phyloP scores from a whole-genome alignment of 2,329 filamentous ascomycete genomes.

The Pezicula radicicola region DNA sequence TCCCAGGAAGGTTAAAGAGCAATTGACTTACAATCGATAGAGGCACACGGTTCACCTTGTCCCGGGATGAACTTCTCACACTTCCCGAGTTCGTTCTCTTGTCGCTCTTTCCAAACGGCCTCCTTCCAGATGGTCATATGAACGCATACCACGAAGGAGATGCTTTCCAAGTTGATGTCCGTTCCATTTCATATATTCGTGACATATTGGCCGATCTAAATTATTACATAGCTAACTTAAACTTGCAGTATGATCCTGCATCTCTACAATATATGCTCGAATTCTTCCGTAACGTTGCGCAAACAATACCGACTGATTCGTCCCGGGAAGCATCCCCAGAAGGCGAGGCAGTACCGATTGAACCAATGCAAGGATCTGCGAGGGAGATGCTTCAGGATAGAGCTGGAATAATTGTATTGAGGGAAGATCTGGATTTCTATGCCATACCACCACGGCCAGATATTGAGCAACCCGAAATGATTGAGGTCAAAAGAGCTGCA shows the following conservation, averaged over 20 bases:
- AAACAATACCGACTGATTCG: conserved; percentile 81
- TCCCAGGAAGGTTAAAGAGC: neutral
- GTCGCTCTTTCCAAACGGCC: conserved; percentile 97
- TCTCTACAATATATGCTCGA: conserved; percentile 99
- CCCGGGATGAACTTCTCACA: conserved; percentile 90
- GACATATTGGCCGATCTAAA: conserved; percentile 33
- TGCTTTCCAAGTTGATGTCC: conserved; percentile 94
- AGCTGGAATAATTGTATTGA: conserved; percentile 93
- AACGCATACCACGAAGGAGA: conserved; percentile 90
- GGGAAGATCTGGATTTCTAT: conserved; percentile 97
- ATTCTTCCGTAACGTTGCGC: conserved; percentile 93
- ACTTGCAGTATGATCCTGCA: conserved; percentile 83
- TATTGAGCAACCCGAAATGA: conserved; percentile 87
- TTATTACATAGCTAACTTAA: conserved; percentile 39
- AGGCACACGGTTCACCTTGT: conserved; percentile 90
- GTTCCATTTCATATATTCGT: conserved; percentile 40
- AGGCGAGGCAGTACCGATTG: conserved; percentile 63
- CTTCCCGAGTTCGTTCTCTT: conserved; percentile 95
- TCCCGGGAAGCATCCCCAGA: conserved; percentile 66
- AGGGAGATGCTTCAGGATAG: conserved; percentile 80
- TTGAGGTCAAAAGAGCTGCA: conserved; percentile 90
- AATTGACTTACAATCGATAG: conserved; percentile 45
- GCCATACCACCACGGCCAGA: conserved; percentile 84
- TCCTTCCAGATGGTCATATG: conserved; percentile 95
- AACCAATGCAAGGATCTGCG: conserved; percentile 67